Conservation (phyloP, 176 grass and related monocot genomes). For the Triticum monococcum region DNA sequence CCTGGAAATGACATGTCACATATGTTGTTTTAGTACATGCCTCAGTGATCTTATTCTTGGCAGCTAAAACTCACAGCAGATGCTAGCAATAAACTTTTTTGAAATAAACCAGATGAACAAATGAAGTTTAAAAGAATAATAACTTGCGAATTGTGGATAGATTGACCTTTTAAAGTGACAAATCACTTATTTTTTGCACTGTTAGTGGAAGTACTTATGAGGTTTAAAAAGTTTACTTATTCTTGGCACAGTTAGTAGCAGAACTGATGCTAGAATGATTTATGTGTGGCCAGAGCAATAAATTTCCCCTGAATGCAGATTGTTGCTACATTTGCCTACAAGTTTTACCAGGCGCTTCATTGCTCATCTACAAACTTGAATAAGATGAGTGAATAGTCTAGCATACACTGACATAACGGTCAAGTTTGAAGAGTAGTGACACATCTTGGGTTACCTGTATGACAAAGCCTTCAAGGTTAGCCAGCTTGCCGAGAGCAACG, state of each 20-base stretch:
- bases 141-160: neutral
- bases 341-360: neutral
- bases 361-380: neutral
- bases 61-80: constrained; percentile 12
- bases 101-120: constrained; percentile 10
- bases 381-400: neutral
- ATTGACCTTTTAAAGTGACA: neutral
- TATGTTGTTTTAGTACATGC: constrained; percentile 15
- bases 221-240: neutral
- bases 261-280: neutral
- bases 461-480: constrained; percentile 83
- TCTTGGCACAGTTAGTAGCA: neutral
- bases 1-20: constrained; percentile 45
- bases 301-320: neutral
- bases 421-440: constrained; percentile 1
- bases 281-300: neutral
- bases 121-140: constrained; percentile 27
- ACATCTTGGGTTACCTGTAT: constrained; percentile 58
- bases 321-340: neutral
- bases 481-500: constrained; percentile 73
- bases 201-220: neutral
- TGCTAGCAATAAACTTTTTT: constrained; percentile 4
- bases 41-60: neutral
- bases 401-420: neutral
- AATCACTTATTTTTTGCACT: constrained; percentile 1